These are phyloP conservation scores for Saccharomycopsis amapae DNA, from an alignment of 805 yeast species.

Conservation along the genomic window DNA sequence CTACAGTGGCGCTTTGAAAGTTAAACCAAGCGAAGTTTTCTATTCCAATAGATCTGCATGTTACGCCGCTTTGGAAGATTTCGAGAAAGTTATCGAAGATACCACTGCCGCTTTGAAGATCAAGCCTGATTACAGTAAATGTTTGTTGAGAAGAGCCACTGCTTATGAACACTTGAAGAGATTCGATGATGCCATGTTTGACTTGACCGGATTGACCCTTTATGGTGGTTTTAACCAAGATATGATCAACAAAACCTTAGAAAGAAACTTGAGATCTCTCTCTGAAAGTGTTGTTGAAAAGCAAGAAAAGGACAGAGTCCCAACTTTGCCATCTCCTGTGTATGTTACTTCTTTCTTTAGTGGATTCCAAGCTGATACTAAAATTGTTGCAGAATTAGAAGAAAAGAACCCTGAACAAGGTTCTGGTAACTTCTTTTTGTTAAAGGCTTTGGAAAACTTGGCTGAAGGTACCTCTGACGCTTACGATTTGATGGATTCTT, in stretches of 20 bases:
- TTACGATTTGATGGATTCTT: conserved; percentile 32
- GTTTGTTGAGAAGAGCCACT: conserved; percentile 86
- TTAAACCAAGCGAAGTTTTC: conserved; percentile 67
- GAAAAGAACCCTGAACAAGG: conserved; percentile 46
- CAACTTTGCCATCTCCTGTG: conserved; percentile 66
- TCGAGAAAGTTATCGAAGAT: conserved; percentile 80
- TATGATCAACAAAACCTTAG: conserved; percentile 72
- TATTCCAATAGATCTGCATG: conserved; percentile 97
- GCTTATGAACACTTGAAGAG: conserved; percentile 79
- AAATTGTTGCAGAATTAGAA: conserved; percentile 27
- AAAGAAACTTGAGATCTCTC: conserved; percentile 76
- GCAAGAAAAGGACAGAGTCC: conserved; percentile 14
- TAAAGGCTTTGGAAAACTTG: conserved; percentile 55
- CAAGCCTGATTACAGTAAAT: conserved; percentile 87
- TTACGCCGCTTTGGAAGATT: conserved; percentile 72
- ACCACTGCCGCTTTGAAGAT: conserved; percentile 78
- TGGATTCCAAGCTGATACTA: conserved; percentile 60
- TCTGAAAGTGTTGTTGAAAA: conserved; percentile 56
- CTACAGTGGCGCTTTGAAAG: conserved; percentile 69
- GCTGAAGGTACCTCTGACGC: conserved; percentile 36
- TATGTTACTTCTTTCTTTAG: conserved; percentile 81
- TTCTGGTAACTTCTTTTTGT: conserved; percentile 57
- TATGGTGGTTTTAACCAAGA: conserved; percentile 77
- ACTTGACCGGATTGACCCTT: conserved; percentile 81
- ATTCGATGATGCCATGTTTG: conserved; percentile 82